A percentile compares a stretch with the other conserved stretches of the same genome.
phyloP scores from a whole-genome alignment of 768 basidiomycete species.

The Imleria badia region DNA sequence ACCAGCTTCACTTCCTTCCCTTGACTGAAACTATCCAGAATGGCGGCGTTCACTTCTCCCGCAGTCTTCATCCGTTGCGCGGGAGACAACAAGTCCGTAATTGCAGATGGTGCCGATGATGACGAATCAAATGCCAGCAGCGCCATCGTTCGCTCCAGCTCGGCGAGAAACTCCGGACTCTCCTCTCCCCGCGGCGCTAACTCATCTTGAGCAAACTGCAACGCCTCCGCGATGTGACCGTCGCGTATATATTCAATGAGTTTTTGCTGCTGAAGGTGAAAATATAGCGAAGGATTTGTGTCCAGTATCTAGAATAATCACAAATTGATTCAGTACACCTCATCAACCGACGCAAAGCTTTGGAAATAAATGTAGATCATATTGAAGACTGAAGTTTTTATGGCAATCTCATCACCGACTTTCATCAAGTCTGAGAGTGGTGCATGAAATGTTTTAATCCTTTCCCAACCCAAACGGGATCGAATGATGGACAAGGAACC shows the following conservation, averaged over 20 bases:
- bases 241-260: constrained; percentile 93
- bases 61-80: constrained; percentile 94
- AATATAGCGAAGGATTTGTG: constrained; percentile 90
- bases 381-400: constrained; percentile 97
- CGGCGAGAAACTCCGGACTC: constrained; percentile 87
- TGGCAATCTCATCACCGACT: constrained; percentile 83
- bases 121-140: constrained; percentile 78
- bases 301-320: constrained; percentile 80
- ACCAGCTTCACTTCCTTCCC: constrained; percentile 91
- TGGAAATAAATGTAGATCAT: constrained; percentile 52
- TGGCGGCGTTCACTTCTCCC: constrained; percentile 92
- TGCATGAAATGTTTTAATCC: constrained; percentile 97
- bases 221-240: constrained; percentile 72
- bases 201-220: constrained; percentile 91
- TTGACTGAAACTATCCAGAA: constrained; percentile 88
- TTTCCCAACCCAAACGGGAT: constrained; percentile 33
- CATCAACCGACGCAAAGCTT: background rate
- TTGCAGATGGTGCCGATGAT: constrained; percentile 51
- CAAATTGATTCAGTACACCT: constrained; percentile 12
- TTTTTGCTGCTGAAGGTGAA: constrained; percentile 93
- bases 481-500: constrained; percentile 33
- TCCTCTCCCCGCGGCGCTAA: constrained; percentile 94
- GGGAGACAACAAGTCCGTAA: constrained; percentile 79
- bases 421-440: constrained; percentile 83
- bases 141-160: constrained; percentile 95